Evolutionary conservation across 768 basidiomycete species (phyloP), one percentile per base, ranked within the genome.

Genomic region (Leccinum incarnatum): DNA sequence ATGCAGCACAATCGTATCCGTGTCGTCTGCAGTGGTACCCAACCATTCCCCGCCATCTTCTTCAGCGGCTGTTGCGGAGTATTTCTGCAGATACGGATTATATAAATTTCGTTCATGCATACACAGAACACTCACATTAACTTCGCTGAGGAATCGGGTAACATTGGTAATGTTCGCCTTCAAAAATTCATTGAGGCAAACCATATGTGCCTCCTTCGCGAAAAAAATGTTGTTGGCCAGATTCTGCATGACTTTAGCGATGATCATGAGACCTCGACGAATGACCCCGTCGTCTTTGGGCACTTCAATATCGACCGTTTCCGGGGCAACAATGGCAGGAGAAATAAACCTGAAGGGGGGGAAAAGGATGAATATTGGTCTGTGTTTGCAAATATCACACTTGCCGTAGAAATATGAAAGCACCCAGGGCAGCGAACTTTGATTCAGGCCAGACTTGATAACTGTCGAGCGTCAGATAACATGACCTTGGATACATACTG

Each of bases 151-250:
- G 75, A 89, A 94, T 40, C 84, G 79, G 2, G 89, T 91, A 29
- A 95, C 84, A 45, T 81, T 84, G 34, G 83, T 76, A 53, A 92
- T 89, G 54, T 91, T 89, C 10, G 77, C 80, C 57, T 79, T 77
- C 29, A 93, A 74, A 74, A 94, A 94, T 12, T 81, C 78, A 69
- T 95, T 95, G 57, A 95, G 71, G 34, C 82, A 78, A 29, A 84
- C 84, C 91, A 95, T 93, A 66, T 93, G 87, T 4, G 85, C 83
- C 66, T 96, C 94, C 71, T 95, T 95, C 11, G 90, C 92, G 64
- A 96, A 96, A 67, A 92, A 86, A 51, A 95, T 88, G 65, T 97
- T 96, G 75, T 97, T 98, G 19, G 94, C 94, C 30, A 97, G 75
- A 67, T 93, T 95, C 73, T 96, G 94, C 49, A 97, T 87, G 57